Evolutionary conservation across 2,329 filamentous ascomycete species (phyloP), one percentile per base, ranked within the genome.

Genomic region (Macrophomina phaseolina): DNA sequence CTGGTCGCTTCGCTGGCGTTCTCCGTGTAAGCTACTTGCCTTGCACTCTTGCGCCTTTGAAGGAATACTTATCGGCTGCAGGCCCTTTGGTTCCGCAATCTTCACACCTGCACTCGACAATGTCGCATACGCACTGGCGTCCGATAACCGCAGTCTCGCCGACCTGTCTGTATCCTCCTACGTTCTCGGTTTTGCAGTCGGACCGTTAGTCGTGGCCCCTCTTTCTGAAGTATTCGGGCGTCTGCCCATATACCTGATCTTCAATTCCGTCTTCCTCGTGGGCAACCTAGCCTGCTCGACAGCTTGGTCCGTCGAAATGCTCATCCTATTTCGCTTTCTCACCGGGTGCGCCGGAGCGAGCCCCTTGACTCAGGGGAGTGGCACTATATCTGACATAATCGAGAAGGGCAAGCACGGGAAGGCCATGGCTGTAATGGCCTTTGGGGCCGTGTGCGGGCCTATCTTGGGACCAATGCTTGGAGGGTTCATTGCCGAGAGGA

Each of bases 391-490:
- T 2, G 85, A 87, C 69, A 71, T 85, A 38, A 80, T 84, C 64
- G 78, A 80, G 0, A 73, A 76, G 30, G 79, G 82, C 56, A 78
- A 82, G 67, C 78, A 85, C n/a, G 85, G 83, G 0, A 76, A 75
- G 32, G 83, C 80, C 16, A 84, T 86, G 81, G 78, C 81, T 11
- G 71, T 81, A 0, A 85, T 79, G 74, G 78, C 79, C 3, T 68
- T 85, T n/a, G 85, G 85, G 0, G 83, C 84, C 12, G 73, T 86
- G 3, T 70, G 85, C 0, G 83, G 84, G 0, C 84, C 82, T 6
- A 71, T 77, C 49, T 65, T 70, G 64, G 65, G 46, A 78, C 0
- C 84, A 84, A 71, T 85, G 16, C 28, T 55, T 5, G 34, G 34
- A 28, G 51, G 51, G 9, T 55, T 55, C 16, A 38, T 55, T 55